Conservation (phyloP, 495 filamentous ascomycete genomes). For the Neurospora sp. region DNA sequence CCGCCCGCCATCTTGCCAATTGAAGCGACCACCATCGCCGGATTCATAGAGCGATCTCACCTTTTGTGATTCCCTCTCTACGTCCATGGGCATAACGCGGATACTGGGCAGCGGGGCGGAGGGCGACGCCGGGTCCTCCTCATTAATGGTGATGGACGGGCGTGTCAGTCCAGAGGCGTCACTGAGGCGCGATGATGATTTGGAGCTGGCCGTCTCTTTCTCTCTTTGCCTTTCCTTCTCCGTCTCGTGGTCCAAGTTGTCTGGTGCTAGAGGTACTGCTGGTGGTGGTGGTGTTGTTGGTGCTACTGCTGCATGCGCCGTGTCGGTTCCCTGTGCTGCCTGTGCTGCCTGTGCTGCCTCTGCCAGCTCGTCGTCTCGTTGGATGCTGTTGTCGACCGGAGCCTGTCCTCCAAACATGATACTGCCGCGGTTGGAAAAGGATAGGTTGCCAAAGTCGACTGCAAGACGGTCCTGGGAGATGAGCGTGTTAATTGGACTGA, state of each 20-base stretch:
- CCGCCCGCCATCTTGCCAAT: conserved; percentile 47
- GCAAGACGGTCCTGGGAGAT: conserved; percentile 44
- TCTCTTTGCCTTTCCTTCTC: not conserved
- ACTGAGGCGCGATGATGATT: not conserved
- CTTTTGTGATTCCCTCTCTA: conserved; percentile 76
- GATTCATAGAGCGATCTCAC: conserved; percentile 88
- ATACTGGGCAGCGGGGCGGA: conserved; percentile 28
- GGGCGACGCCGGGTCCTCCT: conserved; percentile 8
- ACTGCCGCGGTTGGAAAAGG: conserved; percentile 54
- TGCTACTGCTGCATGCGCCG: not conserved
- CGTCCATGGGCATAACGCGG: conserved; percentile 60
- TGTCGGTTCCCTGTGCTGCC: not conserved
- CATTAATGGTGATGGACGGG: conserved; percentile 1
- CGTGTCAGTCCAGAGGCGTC: not conserved
- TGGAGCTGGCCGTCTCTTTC: not conserved
- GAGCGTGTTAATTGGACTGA: conserved; percentile 37
- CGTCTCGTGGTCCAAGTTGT: not conserved
- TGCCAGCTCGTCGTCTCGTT: not conserved
- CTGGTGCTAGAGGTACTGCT: not conserved
- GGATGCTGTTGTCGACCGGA: conserved; percentile 1
- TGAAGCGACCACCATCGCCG: conserved; percentile 40
- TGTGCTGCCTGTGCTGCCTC: not conserved
- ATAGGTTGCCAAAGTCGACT: conserved; percentile 38
- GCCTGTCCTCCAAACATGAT: conserved; percentile 45
- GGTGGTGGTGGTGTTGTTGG: not conserved